A percentile compares a stretch with the other conserved stretches of the same genome.
Conservation (phyloP, 495 filamentous ascomycete species). For the Tuber melanosporum region DNA sequence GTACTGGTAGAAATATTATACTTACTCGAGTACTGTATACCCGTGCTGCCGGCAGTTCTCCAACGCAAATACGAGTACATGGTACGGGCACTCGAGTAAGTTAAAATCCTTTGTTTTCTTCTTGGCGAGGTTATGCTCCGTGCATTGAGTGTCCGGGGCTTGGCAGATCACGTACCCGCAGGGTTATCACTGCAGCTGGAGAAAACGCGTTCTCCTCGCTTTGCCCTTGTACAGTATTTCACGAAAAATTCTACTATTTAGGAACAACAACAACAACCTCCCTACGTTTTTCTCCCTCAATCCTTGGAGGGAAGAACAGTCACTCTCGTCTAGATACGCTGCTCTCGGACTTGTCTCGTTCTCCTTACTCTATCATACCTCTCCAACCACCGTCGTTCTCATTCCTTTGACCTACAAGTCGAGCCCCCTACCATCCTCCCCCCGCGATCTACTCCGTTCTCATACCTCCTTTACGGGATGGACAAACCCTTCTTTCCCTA, state of each 20-base stretch:
- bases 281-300: not conserved
- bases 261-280: not conserved
- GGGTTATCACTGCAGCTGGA: not conserved
- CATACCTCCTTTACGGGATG: not conserved
- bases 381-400: not conserved
- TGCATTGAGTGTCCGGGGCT: not conserved
- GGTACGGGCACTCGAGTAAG: no score
- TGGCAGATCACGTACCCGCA: not conserved
- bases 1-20: no score
- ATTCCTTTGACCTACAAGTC: not conserved
- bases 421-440: not conserved
- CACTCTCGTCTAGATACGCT: not conserved
- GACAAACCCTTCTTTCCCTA: not conserved
- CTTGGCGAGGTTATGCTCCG: not conserved
- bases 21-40: no score
- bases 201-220: slow-evolving; percentile 1
- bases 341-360: not conserved
- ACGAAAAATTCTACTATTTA: not conserved
- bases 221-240: not conserved
- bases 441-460: not conserved
- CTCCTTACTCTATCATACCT: not conserved
- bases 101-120: not conserved
- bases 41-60: no score
- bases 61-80: no score
- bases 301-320: not conserved